Evolutionary conservation across 768 basidiomycete species (phyloP), one percentile per base, ranked within the genome.

Genomic region (Candolleomyces eurysporus): DNA sequence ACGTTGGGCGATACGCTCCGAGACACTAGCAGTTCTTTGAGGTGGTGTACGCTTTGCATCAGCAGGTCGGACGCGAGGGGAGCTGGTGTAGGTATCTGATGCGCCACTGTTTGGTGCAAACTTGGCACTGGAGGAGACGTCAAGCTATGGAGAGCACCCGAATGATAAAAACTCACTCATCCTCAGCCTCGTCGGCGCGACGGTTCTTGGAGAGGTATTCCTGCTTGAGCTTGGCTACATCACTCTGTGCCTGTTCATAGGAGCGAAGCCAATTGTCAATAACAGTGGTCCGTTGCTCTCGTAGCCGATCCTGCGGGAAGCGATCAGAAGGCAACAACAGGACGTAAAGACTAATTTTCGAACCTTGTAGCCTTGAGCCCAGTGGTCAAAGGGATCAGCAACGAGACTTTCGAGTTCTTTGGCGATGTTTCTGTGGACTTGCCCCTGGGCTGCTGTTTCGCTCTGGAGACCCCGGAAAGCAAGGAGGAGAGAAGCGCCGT

Each of bases 111-210:
- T 88, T 7, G 94, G 94, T 6, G 93, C 92, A 68, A 96, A 96
- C 68, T 92, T 93, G 46, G 85, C 91, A 72, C 94, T 96, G 68
- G 5, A 56, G 17, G 58, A 60, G 32, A 50, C 49, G 61, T 63
- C 64, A 59, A 62, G 58, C 58, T 54, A 48, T 45, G 39, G 55
- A 39, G 52, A 43, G 43, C 42, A 65, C 30, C 70, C 36, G 49
- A 54, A 48, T 48, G 49, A 67, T 60, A 59, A 43, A 57, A 32
- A 79, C 93, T 68, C 73, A 96, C 95, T 96, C 94, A 71, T 97
- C 95, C 71, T 94, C 94, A 8, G 90, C 89, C 69, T 97, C 95
- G 67, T 97, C 95, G 16, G 95, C 94, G 45, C 84, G 84, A 58
- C 92, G 84, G 0, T 84, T 88, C 73, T 94, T 96, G 36, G 81